phyloP scores from a whole-genome alignment of 2,329 filamentous ascomycete species.

The Fusarium algeriense region DNA sequence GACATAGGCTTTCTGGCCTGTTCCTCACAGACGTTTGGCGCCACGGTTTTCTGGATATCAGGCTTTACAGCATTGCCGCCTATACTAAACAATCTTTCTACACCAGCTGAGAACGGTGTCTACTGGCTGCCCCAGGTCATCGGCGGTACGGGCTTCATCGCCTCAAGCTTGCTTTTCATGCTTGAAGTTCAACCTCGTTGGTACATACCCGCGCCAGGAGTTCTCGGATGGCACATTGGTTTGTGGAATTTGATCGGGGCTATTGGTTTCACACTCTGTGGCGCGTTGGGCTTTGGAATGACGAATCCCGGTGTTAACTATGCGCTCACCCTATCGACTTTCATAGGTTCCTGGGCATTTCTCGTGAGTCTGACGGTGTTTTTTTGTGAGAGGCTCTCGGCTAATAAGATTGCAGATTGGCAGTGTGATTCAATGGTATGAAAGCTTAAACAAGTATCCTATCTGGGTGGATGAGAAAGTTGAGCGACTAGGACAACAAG shows the following conservation, averaged over 20 bases:
- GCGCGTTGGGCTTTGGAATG: slow-evolving; percentile 65
- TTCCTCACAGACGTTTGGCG: slow-evolving; percentile 67
- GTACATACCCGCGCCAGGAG: slow-evolving; percentile 67
- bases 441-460: neutral
- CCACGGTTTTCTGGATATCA: slow-evolving; percentile 74
- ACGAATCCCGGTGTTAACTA: slow-evolving; percentile 53
- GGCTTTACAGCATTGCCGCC: slow-evolving; percentile 71
- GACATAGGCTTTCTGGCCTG: slow-evolving; percentile 68
- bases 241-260: slow-evolving; percentile 74
- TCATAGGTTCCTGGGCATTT: slow-evolving; percentile 64
- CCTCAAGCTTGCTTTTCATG: slow-evolving; percentile 71
- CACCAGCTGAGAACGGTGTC: slow-evolving; percentile 58
- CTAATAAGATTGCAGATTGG: neutral
- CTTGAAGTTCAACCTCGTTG: slow-evolving; percentile 74
- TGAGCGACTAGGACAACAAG: neutral
- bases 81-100: slow-evolving; percentile 59
- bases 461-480: neutral
- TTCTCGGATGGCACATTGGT: slow-evolving; percentile 76
- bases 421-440: slow-evolving; percentile 6
- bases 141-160: slow-evolving; percentile 71
- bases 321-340: slow-evolving; percentile 62
- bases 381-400: too few relatives aligned
- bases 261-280: slow-evolving; percentile 72
- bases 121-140: slow-evolving; percentile 73
- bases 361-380: slow-evolving; percentile 43